Base-by-base conservation (phyloP, 352 stramenopile genomes). In the Phytophthora macrochlamydospora region DNA sequence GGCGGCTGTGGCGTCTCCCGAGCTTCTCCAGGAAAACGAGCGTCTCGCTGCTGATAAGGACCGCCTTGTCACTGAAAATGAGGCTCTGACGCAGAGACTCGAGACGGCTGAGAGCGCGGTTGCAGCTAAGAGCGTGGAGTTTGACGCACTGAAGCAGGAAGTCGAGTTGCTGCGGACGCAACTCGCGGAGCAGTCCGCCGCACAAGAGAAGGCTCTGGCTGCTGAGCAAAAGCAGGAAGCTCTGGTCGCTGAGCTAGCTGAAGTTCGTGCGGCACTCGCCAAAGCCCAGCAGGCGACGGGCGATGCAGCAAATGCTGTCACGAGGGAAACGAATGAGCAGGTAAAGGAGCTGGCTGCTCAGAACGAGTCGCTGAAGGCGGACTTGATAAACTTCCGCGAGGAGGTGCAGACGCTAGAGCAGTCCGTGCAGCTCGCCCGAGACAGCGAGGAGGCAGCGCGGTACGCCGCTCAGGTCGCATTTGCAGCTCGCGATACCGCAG, bases 391-490 rank as follows among this genome's bases (percentile, higher is more conserved):
- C 37, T 37, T 87, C 40, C 65, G 75, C 30, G 70, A 83, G 43
- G 63, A 83, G 30, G 59, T 87, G 11, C 65, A 78, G 56, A 73
- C 73, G 44, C 71, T 90, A 12, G 61, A 87, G 59, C 55, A 79
- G 44, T 67, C 73, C 45, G 52, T 81, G 42, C 69, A 82, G 37
- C 59, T 76, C 29, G 80, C 83, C 7, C 79, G 88, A 38, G 85
- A 94, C 53, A 90, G 79, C 52, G 85, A 91, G 40, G 83, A 90
- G 32, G 85, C 85, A 43, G 83, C 83, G 56, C 73, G 85, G 30
- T 91, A 85, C 67, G 75, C 85, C 24, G 85, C 83, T n/a, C 83
- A 92, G 55, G 62, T 81, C 18, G 83, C 85, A 12, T 92, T 92
- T 49, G 75, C 79, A 13, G 83, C 81, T n/a, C 79, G 83, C 7